phyloP scores from a whole-genome alignment of 2,329 filamentous ascomycete species.

The Apiospora kogelbergensis region DNA sequence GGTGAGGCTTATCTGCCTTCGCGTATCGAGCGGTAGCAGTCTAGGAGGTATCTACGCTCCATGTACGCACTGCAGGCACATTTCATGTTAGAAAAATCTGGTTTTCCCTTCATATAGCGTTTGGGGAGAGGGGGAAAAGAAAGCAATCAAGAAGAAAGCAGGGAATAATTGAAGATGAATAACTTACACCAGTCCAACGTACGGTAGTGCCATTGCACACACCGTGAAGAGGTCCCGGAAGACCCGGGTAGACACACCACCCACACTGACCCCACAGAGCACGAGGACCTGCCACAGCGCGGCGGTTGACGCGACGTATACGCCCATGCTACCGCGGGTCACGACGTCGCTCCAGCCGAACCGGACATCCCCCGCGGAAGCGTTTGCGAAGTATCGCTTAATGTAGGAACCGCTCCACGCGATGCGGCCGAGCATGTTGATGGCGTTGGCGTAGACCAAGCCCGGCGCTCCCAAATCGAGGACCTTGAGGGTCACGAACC shows the following conservation, averaged over 20 bases:
- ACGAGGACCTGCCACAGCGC: slow-evolving; percentile 35
- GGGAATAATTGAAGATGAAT: slow-evolving; percentile 16
- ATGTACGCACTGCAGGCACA: slow-evolving; percentile 45
- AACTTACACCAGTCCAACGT: slow-evolving; percentile 62
- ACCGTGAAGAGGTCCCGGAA: slow-evolving; percentile 46
- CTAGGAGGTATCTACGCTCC: slow-evolving; percentile 54
- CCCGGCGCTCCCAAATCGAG: slow-evolving; percentile 73
- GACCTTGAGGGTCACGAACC: slow-evolving; percentile 72
- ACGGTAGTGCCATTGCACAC: slow-evolving; percentile 48
- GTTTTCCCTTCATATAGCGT: slow-evolving; percentile 22
- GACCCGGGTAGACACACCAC: slow-evolving; percentile 33
- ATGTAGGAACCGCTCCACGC: slow-evolving; percentile 79
- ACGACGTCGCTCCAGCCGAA: slow-evolving; percentile 43
- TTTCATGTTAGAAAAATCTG: slow-evolving; percentile 28
- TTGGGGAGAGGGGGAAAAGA: not conserved
- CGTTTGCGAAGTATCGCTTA: slow-evolving; percentile 54
- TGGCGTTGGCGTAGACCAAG: slow-evolving; percentile 80
- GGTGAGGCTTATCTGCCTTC: slow-evolving; percentile 21
- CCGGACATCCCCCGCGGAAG: slow-evolving; percentile 31
- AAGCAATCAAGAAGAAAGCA: not conserved
- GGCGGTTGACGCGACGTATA: slow-evolving; percentile 44
- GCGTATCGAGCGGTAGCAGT: slow-evolving; percentile 47
- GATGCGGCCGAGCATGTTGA: slow-evolving; percentile 88
- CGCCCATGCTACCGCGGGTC: slow-evolving; percentile 40
- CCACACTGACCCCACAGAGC: slow-evolving; percentile 14